Evolutionary conservation across 1,284 basidiomycete species (phyloP), one percentile per base, ranked within the genome.

Genomic region (Cryptococcus depauperatus): DNA sequence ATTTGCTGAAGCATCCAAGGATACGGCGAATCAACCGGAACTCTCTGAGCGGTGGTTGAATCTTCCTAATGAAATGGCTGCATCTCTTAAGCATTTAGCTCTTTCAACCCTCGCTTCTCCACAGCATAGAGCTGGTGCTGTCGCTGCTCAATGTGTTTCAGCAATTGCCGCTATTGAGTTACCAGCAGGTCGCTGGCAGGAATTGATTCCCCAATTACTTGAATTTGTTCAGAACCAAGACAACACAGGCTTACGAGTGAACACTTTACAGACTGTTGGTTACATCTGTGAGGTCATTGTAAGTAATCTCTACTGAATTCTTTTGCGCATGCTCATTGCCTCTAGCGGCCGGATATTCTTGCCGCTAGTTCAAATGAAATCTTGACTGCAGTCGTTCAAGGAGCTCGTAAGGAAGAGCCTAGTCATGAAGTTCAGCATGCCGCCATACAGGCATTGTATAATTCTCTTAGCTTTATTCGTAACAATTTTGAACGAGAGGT

Each of bases 401-500:
- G 95, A 19, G 93, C 92, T 27, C 79, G 92, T 47, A 95, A 95
- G 72, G 95, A 97, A 58, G 93, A 98, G 69, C 79, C 86, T 1
- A 90, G 86, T n/a, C 59, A 78, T 25, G 91, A 96, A 2, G 93
- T 98, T 16, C 95, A 97, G 62, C 75, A 86, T n/a, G 89, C 93
- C 34, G 95, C 95, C 8, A 84, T 97, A 58, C 82, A 85, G 64
- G 91, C 93, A 0, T 75, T 99, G 25, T 85, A 80, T 74, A 97
- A 98, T 75, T 97, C 93, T 23, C 80, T 99, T 44, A 92, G 96
- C 70, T 99, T 99, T 65, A 88, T 98, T 43, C 81, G 88, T 48
- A 89, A 92, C 62, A 99, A 99, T 74, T 97, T 99, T 72, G 90
- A 96, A 58, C 82, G 90, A 48, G 91, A 96, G 76, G 90, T 90